These are phyloP conservation scores for Peronospora farinosa DNA, from an alignment of 352 stramenopile species.

Conservation along the genomic window DNA sequence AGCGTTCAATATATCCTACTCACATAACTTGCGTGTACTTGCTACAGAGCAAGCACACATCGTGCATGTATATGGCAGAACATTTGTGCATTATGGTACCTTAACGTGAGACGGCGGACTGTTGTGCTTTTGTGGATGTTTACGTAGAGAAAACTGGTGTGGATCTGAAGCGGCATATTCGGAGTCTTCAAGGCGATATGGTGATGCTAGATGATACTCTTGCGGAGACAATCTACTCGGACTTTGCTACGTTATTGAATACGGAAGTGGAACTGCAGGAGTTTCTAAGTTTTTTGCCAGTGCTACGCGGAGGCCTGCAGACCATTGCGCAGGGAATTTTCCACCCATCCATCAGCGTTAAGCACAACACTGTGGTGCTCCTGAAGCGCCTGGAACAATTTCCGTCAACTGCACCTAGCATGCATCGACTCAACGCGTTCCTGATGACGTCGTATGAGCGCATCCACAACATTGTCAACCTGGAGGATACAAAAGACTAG, in stretches of 20 bases:
- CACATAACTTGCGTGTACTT: constrained; percentile 34
- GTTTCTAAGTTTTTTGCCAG: constrained; percentile 76
- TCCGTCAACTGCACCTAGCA: constrained; percentile 58
- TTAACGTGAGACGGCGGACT: constrained; percentile 35
- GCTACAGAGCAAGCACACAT: constrained; percentile 31
- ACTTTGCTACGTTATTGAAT: constrained; percentile 70
- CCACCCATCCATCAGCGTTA: constrained; percentile 80
- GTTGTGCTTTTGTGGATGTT: constrained; percentile 28
- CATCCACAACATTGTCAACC: constrained; percentile 72
- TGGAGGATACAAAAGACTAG: constrained; percentile 34
- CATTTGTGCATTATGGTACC: constrained; percentile 18
- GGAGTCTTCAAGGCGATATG: constrained; percentile 67
- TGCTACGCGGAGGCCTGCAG: constrained; percentile 70
- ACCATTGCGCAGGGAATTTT: constrained; percentile 83
- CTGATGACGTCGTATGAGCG: constrained; percentile 80
- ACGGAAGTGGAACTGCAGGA: constrained; percentile 76
- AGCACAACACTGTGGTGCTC: constrained; percentile 84
- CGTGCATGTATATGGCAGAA: constrained; percentile 9
- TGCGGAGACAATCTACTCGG: constrained; percentile 76
- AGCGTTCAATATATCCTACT: constrained; percentile 85
- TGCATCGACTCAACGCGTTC: constrained; percentile 71
- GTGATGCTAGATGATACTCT: constrained; percentile 69
- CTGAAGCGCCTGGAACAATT: constrained; percentile 83
- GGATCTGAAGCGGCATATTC: constrained; percentile 78
- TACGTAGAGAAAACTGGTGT: constrained; percentile 75